A percentile compares a stretch with the other conserved stretches of the same genome.
These are phyloP conservation scores for Tilletia setariae DNA, from an alignment of 1,284 basidiomycete genomes.

Conservation along the genomic window DNA sequence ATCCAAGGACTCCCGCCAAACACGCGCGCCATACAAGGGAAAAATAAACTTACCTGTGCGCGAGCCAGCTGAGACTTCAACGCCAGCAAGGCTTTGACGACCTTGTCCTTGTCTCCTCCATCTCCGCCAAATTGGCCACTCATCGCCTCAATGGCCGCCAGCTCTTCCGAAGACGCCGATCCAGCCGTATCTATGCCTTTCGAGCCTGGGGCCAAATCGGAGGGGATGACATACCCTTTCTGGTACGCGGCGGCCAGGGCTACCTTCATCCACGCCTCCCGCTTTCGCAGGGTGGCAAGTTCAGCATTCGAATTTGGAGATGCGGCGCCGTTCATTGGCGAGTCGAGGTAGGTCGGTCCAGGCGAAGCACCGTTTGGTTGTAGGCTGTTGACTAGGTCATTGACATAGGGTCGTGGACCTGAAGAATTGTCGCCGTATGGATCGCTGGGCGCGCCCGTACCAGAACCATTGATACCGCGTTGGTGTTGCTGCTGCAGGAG, in stretches of 20 bases:
- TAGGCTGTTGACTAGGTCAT: too few species aligned
- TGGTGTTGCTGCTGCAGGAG: not conserved
- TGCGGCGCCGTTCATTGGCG: not conserved
- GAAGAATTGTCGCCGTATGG: not conserved
- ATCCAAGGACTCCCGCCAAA: too few species aligned
- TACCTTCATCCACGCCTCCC: conserved; percentile 81
- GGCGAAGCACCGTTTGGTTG: too few species aligned
- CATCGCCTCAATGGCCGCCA: conserved; percentile 54
- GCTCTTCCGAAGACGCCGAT: conserved; percentile 3
- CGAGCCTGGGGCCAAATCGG: conserved; percentile 53
- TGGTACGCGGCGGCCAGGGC: conserved; percentile 73
- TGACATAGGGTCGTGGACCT: not conserved
- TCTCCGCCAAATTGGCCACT: conserved; percentile 35
- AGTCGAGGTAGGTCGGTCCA: too few species aligned
- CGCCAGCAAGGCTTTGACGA: conserved; percentile 71
- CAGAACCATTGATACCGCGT: conserved; percentile 26
- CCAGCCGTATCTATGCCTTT: conserved; percentile 25
- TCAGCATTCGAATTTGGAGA: conserved; percentile 58
- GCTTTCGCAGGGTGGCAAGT: conserved; percentile 71
- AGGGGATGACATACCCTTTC: conserved; percentile 74
- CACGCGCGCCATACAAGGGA: too few species aligned
- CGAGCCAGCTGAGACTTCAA: conserved; percentile 85
- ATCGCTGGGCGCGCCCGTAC: not conserved
- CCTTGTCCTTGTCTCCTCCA: conserved; percentile 57
- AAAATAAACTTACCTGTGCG: conserved; percentile 69